A percentile compares a stretch with the other conserved stretches of the same genome.
phyloP scores from a whole-genome alignment of 345 rosid species.

The Combretum micranthum region DNA sequence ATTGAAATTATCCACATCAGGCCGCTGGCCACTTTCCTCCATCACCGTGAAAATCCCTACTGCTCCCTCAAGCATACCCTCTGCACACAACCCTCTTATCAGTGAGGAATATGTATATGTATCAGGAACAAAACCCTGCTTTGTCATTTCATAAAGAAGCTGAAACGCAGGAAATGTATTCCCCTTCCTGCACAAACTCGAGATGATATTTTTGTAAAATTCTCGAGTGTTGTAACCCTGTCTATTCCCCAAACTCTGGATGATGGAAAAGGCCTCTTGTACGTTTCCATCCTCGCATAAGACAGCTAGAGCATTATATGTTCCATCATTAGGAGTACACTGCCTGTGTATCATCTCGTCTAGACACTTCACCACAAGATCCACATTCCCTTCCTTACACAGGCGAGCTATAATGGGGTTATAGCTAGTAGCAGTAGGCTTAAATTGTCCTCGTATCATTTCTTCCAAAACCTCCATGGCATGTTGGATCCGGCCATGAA shows the following conservation, averaged over 20 bases:
- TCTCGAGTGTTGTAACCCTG: constrained; percentile 37
- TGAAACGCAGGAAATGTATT: constrained; percentile 69
- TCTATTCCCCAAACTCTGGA: constrained; percentile 55
- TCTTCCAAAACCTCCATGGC: constrained; percentile 61
- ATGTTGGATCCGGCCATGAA: constrained; percentile 52
- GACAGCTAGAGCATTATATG: constrained; percentile 54
- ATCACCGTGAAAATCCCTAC: constrained; percentile 45
- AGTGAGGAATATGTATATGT: constrained; percentile 60
- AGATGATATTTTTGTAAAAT: constrained; percentile 51
- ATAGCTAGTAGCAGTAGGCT: constrained; percentile 53
- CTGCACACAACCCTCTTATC: constrained; percentile 69
- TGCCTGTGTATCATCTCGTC: constrained; percentile 56
- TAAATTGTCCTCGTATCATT: constrained; percentile 43
- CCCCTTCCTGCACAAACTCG: constrained; percentile 67
- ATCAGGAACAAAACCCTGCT: constrained; percentile 55
- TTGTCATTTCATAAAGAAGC: constrained; percentile 68
- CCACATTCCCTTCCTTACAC: constrained; percentile 60
- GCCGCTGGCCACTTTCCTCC: constrained; percentile 51
- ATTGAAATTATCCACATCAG: constrained; percentile 62
- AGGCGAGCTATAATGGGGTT: constrained; percentile 60
- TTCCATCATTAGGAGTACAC: constrained; percentile 66
- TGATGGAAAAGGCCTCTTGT: constrained; percentile 61
- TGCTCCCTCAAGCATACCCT: constrained; percentile 65
- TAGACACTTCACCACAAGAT: constrained; percentile 53
- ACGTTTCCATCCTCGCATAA: constrained; percentile 54